These are phyloP conservation scores for Aspergillus tubingensis DNA, from an alignment of 2,329 filamentous ascomycete genomes.

Conservation along the genomic window DNA sequence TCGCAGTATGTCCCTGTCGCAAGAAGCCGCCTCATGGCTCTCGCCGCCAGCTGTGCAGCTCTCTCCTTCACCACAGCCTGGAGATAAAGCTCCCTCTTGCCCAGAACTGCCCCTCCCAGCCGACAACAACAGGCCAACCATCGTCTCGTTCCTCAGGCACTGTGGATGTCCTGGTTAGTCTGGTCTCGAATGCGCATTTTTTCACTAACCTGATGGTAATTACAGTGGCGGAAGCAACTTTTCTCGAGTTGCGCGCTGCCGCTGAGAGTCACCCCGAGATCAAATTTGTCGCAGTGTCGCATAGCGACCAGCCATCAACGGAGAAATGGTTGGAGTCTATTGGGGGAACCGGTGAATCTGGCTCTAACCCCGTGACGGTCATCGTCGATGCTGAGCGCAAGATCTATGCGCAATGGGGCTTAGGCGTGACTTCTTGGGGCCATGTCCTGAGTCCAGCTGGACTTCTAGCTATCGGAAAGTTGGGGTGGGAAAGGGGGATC, in stretches of 20 bases:
- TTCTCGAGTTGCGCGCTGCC: background rate
- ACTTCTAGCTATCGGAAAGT: background rate
- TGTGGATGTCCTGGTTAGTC: constrained; percentile 10
- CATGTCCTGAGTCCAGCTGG: background rate
- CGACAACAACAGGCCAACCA: background rate
- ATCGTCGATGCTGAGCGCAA: constrained; percentile 2
- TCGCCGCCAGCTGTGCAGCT: background rate
- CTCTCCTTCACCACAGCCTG: background rate
- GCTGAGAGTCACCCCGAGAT: background rate
- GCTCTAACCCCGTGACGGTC: background rate
- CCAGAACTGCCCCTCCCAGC: constrained; percentile 3
- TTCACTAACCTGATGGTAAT: background rate
- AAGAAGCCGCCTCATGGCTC: constrained; percentile 7
- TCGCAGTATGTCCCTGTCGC: background rate
- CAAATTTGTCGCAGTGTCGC: constrained; percentile 1
- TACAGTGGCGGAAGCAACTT: constrained; percentile 1
- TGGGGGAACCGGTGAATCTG: background rate
- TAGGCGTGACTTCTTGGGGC: background rate
- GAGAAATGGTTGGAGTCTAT: background rate
- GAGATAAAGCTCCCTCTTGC: background rate
- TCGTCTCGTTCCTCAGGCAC: constrained; percentile 5
- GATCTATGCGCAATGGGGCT: constrained; percentile 8
- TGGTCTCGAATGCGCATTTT: background rate
- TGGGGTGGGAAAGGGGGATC: constrained; percentile 16
- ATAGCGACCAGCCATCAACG: constrained; percentile 2